Base-by-base conservation (phyloP, 148 eudicot species). In the Rhododendron ferrugineum region DNA sequence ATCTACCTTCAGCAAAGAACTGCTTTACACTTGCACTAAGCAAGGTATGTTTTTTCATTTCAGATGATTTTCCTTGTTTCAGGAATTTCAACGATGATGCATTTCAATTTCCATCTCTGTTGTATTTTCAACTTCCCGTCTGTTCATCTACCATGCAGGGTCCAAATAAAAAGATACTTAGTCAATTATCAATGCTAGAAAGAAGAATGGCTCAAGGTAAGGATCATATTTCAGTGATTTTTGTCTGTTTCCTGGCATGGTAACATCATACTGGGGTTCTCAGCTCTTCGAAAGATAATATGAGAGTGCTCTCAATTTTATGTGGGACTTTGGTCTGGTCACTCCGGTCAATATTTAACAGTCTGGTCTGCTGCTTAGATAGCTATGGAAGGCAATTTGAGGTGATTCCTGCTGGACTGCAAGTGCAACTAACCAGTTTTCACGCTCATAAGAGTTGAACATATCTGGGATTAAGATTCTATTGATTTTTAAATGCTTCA, bases 161-260 rank as follows among this genome's bases (percentile, higher is more conserved):
- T 79, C 93, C 94, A 80, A 91, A 94, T 87, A 96, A 96, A 88
- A 93, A 82, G 89, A 91, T 96, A 86, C 95, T 96, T 49, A 90
- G 95, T 88, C 98, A 94, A 85, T 87, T 96, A 87, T 96, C 98
- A 56, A 94, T 96, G 99, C 97, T 96, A 84, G 98, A 93, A 88
- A 94, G 99, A 87, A 93, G 89, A 88, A 88, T 96, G 94, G 98
- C 98, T 84, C 96, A 93, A 93, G 99, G 98, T 86, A 90, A 88
- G 91, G 56, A 32, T 83, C 26, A 56, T 85, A 23, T 72, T 68
- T 83, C 20, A 36, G 47, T 85, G 68, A 50, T 88, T 37, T 37
- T 52, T 58, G n/a, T 18, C 23, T 47, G 66, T 80, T 60, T 18
- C 54, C 23, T 78, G 26, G 60, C 70, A 11, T n/a, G 52, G 50